Conservation (phyloP, 306 rosid genomes). For the Quercus suber region DNA sequence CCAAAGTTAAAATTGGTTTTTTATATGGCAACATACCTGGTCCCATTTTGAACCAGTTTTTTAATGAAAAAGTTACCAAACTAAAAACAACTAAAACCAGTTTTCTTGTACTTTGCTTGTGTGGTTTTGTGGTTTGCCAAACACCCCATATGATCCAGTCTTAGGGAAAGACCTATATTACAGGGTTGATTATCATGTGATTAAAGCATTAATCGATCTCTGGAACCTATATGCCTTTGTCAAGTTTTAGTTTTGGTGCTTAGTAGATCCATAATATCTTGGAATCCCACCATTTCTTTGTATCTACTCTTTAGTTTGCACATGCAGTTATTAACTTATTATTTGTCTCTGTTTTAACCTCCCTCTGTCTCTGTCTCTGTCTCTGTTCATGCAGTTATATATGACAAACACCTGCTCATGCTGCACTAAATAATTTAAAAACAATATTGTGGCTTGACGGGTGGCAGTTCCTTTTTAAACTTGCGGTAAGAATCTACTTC, state of each 20-base stretch:
- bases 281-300: neutral
- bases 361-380: neutral
- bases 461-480: slow-evolving; percentile 53
- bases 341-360: neutral
- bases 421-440: slow-evolving; percentile 52
- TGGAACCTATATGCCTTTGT: neutral
- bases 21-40: too few relatives aligned
- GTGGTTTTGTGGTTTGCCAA: too few relatives aligned
- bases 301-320: neutral
- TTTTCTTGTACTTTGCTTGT: too few relatives aligned
- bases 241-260: neutral
- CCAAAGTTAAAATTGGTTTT: too few relatives aligned
- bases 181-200: neutral
- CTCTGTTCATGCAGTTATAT: slow-evolving; percentile 40
- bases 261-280: neutral
- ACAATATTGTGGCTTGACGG: slow-evolving; percentile 53
- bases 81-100: too few relatives aligned
- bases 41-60: too few relatives aligned
- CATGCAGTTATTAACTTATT: neutral
- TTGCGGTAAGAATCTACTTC: slow-evolving; percentile 43
- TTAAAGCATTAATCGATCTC: neutral
- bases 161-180: neutral
- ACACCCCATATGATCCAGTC: neutral
- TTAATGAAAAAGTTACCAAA: too few relatives aligned
- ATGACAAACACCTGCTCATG: slow-evolving; percentile 60